These are phyloP conservation scores for Eremochloa ophiuroides DNA, from an alignment of 176 grass and related monocot genomes.

Conservation along the genomic window DNA sequence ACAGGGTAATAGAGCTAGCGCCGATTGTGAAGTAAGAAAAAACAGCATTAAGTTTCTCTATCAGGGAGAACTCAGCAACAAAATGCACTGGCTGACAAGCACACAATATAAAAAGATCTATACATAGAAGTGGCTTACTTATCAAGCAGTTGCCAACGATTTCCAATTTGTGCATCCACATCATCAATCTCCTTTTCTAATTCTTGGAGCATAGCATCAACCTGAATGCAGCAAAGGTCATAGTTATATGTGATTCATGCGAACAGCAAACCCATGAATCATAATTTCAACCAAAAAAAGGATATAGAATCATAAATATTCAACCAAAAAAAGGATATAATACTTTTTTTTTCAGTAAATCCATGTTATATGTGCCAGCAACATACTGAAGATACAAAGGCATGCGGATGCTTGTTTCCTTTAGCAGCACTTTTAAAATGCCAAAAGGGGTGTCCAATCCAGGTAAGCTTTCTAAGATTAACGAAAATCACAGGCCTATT, in stretches of 20 bases:
- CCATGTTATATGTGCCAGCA: not conserved
- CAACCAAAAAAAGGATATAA: not conserved
- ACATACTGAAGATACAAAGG: not conserved
- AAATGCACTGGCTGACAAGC: not conserved
- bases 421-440: not conserved
- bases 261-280: not conserved
- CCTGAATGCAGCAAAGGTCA: slow-evolving; percentile 46
- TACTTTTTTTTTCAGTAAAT: too few relatives aligned
- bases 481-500: not conserved
- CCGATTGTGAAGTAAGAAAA: not conserved
- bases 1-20: not conserved
- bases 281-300: not conserved
- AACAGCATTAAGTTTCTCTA: not conserved
- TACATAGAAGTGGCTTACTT: slow-evolving; percentile 49
- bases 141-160: slow-evolving; percentile 93
- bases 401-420: not conserved
- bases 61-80: slow-evolving; percentile 3
- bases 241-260: slow-evolving; percentile 8
- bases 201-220: slow-evolving; percentile 92
- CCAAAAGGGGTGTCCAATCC: not conserved
- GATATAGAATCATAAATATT: slow-evolving; percentile 11
- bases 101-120: slow-evolving; percentile 14
- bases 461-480: slow-evolving; percentile 5
- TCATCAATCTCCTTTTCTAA: slow-evolving; percentile 98
- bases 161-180: slow-evolving; percentile 94